Conservation (phyloP, 2,329 filamentous ascomycete genomes). For the Epichloe sp. region DNA sequence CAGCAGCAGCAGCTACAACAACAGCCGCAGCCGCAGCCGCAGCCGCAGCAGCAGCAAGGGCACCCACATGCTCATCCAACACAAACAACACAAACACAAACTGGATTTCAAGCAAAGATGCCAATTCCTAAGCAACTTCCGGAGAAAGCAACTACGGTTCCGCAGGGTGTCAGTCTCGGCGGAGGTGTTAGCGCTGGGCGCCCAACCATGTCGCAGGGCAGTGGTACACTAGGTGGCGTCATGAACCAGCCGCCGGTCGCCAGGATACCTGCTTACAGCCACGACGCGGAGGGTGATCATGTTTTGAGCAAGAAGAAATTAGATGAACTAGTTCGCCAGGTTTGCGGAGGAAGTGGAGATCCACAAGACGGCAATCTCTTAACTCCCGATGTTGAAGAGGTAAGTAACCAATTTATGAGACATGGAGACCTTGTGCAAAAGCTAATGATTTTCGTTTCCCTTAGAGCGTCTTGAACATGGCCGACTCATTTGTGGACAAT, state of each 20-base stretch:
- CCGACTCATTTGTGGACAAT: constrained; percentile 89
- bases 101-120: constrained; percentile 48
- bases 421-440: background rate
- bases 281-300: constrained; percentile 84
- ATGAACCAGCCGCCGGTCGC: constrained; percentile 78
- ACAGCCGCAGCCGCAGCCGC: constrained; percentile 8
- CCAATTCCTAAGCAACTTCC: constrained; percentile 72
- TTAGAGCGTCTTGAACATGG: constrained; percentile 74
- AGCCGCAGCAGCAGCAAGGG: constrained; percentile 21
- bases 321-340: constrained; percentile 86
- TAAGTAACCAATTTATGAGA: constrained; percentile 28
- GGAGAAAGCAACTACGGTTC: constrained; percentile 52
- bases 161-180: constrained; percentile 58
- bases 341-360: constrained; percentile 67
- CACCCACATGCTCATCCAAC: constrained; percentile 37
- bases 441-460: constrained; percentile 6
- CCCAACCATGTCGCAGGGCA: constrained; percentile 73
- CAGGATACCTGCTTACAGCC: constrained; percentile 69
- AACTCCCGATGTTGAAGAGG: constrained; percentile 91
- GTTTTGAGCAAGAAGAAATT: constrained; percentile 97
- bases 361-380: constrained; percentile 63
- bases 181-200: constrained; percentile 51
- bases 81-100: constrained; percentile 29
- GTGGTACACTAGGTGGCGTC: constrained; percentile 63
- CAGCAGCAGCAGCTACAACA: constrained; percentile 15